phyloP scores from a whole-genome alignment of 2,329 filamentous ascomycete genomes.

The Hymenoscyphus repandus region DNA sequence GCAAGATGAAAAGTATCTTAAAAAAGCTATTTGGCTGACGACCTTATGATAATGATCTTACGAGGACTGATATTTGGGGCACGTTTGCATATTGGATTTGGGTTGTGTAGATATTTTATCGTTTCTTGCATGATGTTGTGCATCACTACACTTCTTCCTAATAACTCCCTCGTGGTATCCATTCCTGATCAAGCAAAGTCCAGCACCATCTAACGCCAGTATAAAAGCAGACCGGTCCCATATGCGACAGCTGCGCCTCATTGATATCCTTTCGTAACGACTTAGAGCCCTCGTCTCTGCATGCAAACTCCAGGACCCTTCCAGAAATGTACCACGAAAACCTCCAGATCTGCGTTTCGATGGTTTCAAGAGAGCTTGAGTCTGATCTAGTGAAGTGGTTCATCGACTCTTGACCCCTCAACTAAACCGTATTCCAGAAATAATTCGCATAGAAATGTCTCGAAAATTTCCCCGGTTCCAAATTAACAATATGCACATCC shows the following conservation, averaged over 20 bases:
- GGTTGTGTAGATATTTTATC: background rate
- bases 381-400: background rate
- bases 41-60: background rate
- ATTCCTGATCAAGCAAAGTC: no score
- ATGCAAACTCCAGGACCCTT: no score
- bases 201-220: no score
- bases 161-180: no score
- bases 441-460: constrained; percentile 92
- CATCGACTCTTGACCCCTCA: constrained; percentile 4
- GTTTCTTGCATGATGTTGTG: no score
- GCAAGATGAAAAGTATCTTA: constrained; percentile 10
- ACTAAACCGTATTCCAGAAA: constrained; percentile 83
- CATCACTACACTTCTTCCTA: no score
- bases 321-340: no score
- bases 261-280: no score
- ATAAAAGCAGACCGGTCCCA: no score
- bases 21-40: constrained; percentile 4
- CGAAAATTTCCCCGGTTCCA: constrained; percentile 81
- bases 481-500: constrained; percentile 90
- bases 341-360: no score
- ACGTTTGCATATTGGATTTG: background rate
- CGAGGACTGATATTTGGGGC: constrained; percentile 14
- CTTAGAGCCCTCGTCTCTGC: no score
- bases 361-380: background rate
- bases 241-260: no score